Base-by-base conservation (phyloP, 306 rosid genomes). In the Astragalus membranaceus region DNA sequence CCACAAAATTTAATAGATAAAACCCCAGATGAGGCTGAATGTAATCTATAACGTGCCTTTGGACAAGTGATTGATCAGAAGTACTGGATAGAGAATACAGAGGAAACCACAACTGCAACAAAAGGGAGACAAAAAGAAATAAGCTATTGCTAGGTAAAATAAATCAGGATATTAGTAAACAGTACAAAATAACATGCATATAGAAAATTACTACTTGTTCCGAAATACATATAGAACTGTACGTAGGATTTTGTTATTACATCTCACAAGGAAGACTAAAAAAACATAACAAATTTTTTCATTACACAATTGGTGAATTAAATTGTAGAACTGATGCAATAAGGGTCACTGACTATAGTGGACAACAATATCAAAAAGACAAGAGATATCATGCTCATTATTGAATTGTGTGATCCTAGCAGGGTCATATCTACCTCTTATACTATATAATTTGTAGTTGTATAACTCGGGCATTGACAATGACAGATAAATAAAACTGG, bases 81-180 rank as follows among this genome's bases (percentile, higher is more conserved):
- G 69, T 47, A 68, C 67, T 6, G 48, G 67, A 47, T 29, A 52
- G 82, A 52, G 96, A 77, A 76, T 85, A 85, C 50, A 93, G 88
- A 51, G 98, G 94, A 84, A 88, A 88, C 98, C 96, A 90, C 67
- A 93, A 79, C 98, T 92, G 86, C 87, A 86, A 75, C 56, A 81
- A 61, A 35, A 59, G 56, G 7, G 10, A 55, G 70, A 9, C 5
- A 64, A 62, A 56, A 53, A 53, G 14, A 64, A 78, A 53, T 57
- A 57, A 84, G 79, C 29, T 11, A 65, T 30, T 65, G 26, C 20
- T 11, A 3, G 9, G 13, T 20, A 42, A 62, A 17, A 61, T 62
- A 62, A 43, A 63, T 23, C 53, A 7, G 35, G 39, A 44, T 64
- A 43, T 5, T 10, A n/a, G 2, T 15, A 43, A 23, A 43, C 7